Evolutionary conservation across 371 early-diverging fungal genomes (phyloP).

Genomic region (Circinella umbellata): DNA sequence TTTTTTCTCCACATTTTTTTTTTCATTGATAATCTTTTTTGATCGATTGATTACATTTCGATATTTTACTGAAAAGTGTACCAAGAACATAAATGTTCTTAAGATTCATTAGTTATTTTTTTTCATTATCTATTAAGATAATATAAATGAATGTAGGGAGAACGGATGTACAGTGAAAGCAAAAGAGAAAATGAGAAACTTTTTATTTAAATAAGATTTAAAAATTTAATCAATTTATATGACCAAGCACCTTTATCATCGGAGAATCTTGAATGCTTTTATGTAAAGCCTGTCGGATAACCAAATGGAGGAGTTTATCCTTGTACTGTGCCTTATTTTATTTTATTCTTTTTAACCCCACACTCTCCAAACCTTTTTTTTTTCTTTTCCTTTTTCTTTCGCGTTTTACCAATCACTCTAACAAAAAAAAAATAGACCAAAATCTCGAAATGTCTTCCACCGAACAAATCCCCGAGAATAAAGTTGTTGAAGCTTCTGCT

Average conservation of each 20-base stretch:
- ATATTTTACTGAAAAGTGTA: no score
- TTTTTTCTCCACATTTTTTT: no score
- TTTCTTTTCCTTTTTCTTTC: neutral
- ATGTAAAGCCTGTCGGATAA: neutral
- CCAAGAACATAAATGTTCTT: no score
- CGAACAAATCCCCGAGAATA: constrained; percentile 13
- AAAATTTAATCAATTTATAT: neutral
- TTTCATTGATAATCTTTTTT: no score
- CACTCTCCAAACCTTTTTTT: constrained; percentile 8
- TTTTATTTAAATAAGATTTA: no score
- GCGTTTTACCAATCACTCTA: neutral
- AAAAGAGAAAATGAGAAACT: no score
- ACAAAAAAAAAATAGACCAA: no score
- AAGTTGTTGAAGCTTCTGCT: constrained; percentile 9
- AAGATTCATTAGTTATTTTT: no score
- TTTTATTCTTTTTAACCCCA: neutral
- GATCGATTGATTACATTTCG: no score
- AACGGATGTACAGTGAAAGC: no score
- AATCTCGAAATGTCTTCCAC: constrained; percentile 11
- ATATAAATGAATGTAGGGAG: no score
- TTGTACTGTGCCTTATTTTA: neutral
- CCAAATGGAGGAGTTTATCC: neutral
- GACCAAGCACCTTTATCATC: constrained; percentile 1
- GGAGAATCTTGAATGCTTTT: neutral
- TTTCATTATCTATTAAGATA: no score